Conservation (phyloP, 345 rosid genomes). For the Linum tenue region DNA sequence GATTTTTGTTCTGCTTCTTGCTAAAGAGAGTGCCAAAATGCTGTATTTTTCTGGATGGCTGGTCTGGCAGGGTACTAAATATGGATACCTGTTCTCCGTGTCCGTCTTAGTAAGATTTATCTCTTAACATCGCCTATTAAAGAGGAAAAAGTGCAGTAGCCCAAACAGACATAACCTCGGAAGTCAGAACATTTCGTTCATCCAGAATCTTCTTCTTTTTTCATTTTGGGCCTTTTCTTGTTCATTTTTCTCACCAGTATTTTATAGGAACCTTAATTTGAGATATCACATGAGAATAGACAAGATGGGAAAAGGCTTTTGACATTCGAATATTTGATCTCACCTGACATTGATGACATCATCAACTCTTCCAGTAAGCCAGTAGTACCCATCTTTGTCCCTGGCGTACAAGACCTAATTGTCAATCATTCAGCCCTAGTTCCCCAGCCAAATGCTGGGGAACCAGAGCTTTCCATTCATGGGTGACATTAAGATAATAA, state of each 20-base stretch:
- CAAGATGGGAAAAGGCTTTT: not conserved
- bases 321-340: not conserved
- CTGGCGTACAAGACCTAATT: constrained; percentile 37
- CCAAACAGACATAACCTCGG: not conserved
- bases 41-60: not conserved
- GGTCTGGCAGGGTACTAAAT: not conserved
- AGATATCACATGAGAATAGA: not conserved
- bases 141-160: not conserved
- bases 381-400: constrained; percentile 94
- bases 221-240: not conserved
- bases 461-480: not conserved
- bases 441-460: not conserved
- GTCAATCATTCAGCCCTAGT: constrained; percentile 1
- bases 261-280: not conserved
- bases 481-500: not conserved
- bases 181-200: not conserved
- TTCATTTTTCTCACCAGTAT: not conserved
- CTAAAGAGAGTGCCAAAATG: not conserved
- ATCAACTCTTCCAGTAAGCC: constrained; percentile 98
- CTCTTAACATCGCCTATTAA: not conserved
- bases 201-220: not conserved
- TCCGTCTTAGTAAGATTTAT: not conserved
- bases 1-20: not conserved
- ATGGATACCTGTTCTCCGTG: not conserved
- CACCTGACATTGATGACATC: constrained; percentile 99